These are phyloP conservation scores for Yamadazyma jaroonii DNA, from an alignment of 1,139 yeast species.

Conservation along the genomic window DNA sequence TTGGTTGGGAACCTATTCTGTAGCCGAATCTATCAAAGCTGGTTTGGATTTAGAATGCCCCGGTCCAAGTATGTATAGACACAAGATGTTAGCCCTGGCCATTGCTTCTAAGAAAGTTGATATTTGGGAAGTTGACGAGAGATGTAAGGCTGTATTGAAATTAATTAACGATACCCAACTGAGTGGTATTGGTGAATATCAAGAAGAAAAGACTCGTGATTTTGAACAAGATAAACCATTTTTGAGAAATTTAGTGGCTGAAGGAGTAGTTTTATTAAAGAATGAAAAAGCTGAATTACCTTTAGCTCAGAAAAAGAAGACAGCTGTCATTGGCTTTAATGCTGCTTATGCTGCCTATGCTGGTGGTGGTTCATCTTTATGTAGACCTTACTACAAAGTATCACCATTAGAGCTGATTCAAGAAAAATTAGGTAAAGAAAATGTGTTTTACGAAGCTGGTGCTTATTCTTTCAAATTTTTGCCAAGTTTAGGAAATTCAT, in stretches of 20 bases:
- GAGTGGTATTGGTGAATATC: constrained; percentile 34
- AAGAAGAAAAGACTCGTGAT: constrained; percentile 13
- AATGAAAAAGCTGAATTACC: constrained; percentile 45
- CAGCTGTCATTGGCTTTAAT: constrained; percentile 28
- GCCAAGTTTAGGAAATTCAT: constrained; percentile 11
- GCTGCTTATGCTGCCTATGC: constrained; percentile 21
- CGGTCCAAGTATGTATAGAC: constrained; percentile 47
- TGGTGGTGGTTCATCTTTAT: constrained; percentile 29
- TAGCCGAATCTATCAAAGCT: constrained; percentile 41
- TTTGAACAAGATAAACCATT: constrained; percentile 17
- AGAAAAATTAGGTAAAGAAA: constrained; percentile 7
- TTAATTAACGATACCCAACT: constrained; percentile 39
- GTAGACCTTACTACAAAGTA: constrained; percentile 20
- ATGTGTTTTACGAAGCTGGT: constrained; percentile 11
- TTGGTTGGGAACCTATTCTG: constrained; percentile 56
- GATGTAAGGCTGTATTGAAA: constrained; percentile 43
- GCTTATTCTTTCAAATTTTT: constrained; percentile 11
- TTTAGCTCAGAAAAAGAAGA: constrained; percentile 18
- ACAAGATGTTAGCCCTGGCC: constrained; percentile 38
- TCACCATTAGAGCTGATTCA: constrained; percentile 24
- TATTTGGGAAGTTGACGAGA: constrained; percentile 31
- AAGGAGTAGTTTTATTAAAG: constrained; percentile 48
- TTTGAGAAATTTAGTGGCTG: constrained; percentile 45
- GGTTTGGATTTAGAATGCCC: constrained; percentile 64
- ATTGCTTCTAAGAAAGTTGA: constrained; percentile 23